Evolutionary conservation across 257 asterid species (phyloP), one percentile per base, ranked within the genome.

Genomic region (Gentiana dahurica): DNA sequence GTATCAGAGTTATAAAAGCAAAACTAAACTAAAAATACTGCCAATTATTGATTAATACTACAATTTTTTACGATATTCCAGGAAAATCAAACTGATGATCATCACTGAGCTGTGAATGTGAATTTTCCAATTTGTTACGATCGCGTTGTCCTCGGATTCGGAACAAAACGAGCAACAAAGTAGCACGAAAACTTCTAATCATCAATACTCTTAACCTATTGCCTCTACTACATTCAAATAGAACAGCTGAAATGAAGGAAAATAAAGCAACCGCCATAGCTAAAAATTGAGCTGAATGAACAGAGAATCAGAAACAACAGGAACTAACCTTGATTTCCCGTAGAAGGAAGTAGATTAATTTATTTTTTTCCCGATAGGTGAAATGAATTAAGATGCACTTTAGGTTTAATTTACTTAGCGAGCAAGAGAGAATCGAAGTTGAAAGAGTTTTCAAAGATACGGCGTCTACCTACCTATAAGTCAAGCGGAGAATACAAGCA

Each of bases 331-430:
- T 15, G 24, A 1, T 35, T 13, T 43, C 1, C 6, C 3, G 38
- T 10, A n/a, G 8, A 36, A 8, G 15, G 35, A 24, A 54, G 37
- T 4, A 8, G n/a, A 4, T 45, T 7, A 51, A 34, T 7, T 8
- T 10, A 1, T 34, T 12, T 4, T 0, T 36, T 34, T n/a, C 34
- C 8, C 34, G 6, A 3, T 13, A 3, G 24, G 8, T 6, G 15
- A 10, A 12, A 10, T 12, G 53, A 49, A 5, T n/a, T 32, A 12
- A 6, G 13, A 48, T 35, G 24, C 8, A 11, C 37, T 24, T 24
- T 60, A 49, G 55, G 64, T 36, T 37, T 56, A 41, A 4, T 46
- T 53, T 53, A 49, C 45, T 43, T 41, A 35, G 12, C 4, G 51
- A 46, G 45, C 38, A 52, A 61, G 53, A 52, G 47, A 53, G 47